Evolutionary conservation across 129 eudicot species (phyloP).

Genomic region (Chrysanthemum seticuspe): DNA sequence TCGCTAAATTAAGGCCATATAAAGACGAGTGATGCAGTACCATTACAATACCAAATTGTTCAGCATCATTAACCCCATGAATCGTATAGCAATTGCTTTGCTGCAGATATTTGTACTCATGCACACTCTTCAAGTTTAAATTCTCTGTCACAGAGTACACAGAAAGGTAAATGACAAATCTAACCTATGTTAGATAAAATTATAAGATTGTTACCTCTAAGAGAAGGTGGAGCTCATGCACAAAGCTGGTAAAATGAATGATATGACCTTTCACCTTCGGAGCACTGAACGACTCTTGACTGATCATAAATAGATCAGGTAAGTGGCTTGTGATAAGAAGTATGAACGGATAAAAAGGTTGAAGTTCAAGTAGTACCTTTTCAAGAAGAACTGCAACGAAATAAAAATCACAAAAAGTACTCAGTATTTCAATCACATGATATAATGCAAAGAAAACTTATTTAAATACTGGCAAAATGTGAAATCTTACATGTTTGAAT

Average conservation of each 20-base stretch:
- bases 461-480: neutral
- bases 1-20: neutral
- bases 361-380: slow-evolving; percentile 27
- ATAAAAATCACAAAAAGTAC: slow-evolving; percentile 20
- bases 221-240: slow-evolving; percentile 79
- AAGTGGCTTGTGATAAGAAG: neutral
- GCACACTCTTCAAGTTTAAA: slow-evolving; percentile 59
- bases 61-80: slow-evolving; percentile 81
- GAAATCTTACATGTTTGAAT: slow-evolving; percentile 89
- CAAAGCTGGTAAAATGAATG: slow-evolving; percentile 93
- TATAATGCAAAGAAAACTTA: slow-evolving; percentile 6
- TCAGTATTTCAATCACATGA: slow-evolving; percentile 21
- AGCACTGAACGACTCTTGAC: slow-evolving; percentile 91
- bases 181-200: neutral
- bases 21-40: slow-evolving; percentile 36
- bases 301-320: slow-evolving; percentile 27
- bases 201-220: slow-evolving; percentile 55
- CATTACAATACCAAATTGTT: slow-evolving; percentile 66
- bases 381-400: slow-evolving; percentile 34
- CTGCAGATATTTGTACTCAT: slow-evolving; percentile 67
- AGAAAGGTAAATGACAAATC: neutral
- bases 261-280: slow-evolving; percentile 93
- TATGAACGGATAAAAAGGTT: neutral
- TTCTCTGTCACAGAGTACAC: slow-evolving; percentile 49
- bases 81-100: slow-evolving; percentile 80